A percentile compares a stretch with the other conserved stretches of the same genome.
These are phyloP conservation scores for Lactarius psammicola DNA, from an alignment of 768 basidiomycete species.

Conservation along the genomic window DNA sequence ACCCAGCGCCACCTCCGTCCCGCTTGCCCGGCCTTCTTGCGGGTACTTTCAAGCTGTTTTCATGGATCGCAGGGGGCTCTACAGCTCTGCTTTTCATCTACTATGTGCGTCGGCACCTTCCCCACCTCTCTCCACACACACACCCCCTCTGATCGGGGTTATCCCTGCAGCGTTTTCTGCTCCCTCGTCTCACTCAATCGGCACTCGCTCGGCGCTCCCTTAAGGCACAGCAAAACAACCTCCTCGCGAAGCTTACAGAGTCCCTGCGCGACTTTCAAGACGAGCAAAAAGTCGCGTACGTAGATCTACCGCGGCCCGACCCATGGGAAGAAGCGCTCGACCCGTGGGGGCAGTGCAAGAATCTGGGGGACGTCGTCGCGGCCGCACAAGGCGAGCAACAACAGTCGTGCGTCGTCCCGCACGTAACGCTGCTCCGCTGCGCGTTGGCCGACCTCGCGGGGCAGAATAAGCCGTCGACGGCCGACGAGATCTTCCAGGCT, in stretches of 20 bases:
- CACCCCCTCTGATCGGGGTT: neutral
- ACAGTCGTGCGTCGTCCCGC: conserved; percentile 39
- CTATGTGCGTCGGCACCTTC: conserved; percentile 48
- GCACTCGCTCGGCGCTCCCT: conserved; percentile 61
- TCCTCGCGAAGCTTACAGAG: conserved; percentile 53
- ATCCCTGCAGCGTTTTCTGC: conserved; percentile 56
- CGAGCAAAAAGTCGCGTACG: conserved; percentile 52
- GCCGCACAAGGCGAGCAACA: conserved; percentile 12
- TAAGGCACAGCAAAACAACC: conserved; percentile 54
- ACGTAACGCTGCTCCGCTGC: conserved; percentile 61
- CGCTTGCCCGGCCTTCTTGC: conserved; percentile 65
- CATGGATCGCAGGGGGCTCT: conserved; percentile 67
- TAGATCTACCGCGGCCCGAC: conserved; percentile 55
- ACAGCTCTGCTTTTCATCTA: conserved; percentile 59
- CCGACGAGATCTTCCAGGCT: conserved; percentile 58
- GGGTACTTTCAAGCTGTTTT: conserved; percentile 56
- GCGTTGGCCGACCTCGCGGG: conserved; percentile 50
- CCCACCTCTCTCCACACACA: neutral
- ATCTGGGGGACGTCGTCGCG: conserved; percentile 43
- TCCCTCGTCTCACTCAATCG: conserved; percentile 62
- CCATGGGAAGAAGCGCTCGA: conserved; percentile 48
- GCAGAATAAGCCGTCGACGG: conserved; percentile 44
- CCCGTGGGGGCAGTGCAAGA: conserved; percentile 45
- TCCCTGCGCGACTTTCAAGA: conserved; percentile 57
- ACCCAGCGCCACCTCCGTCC: conserved; percentile 68